phyloP scores from a whole-genome alignment of 345 rosid genomes.

The Acer saccharum region DNA sequence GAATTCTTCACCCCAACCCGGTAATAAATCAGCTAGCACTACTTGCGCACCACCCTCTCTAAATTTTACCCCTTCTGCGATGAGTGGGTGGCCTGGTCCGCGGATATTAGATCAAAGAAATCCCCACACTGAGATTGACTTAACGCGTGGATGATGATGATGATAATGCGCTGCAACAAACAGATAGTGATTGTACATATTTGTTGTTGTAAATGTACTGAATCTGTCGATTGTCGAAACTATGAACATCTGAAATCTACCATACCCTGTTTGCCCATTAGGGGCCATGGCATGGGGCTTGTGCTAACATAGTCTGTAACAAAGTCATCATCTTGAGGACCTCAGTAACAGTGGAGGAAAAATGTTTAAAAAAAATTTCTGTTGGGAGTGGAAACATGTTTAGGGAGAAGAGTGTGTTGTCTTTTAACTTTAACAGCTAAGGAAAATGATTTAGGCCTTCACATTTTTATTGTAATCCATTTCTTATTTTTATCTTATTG shows the following conservation, averaged over 20 bases:
- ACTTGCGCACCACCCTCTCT: conserved; percentile 45
- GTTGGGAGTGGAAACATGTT: conserved; percentile 18
- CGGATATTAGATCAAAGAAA: conserved; percentile 69
- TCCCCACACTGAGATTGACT: conserved; percentile 83
- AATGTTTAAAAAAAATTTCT: conserved; percentile 5
- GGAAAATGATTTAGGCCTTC: not conserved
- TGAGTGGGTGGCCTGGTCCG: conserved; percentile 64
- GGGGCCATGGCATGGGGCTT: conserved; percentile 23
- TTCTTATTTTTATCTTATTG: not conserved
- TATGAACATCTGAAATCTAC: conserved; percentile 22
- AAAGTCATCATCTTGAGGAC: conserved; percentile 16
- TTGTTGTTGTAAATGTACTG: conserved; percentile 60
- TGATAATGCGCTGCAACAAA: conserved; percentile 61
- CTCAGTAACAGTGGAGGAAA: conserved; percentile 15
- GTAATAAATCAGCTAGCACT: conserved; percentile 36
- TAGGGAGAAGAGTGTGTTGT: conserved; percentile 15
- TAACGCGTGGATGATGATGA: conserved; percentile 87
- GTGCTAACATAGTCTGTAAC: conserved; percentile 48
- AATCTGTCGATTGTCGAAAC: conserved; percentile 15
- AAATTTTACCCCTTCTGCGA: conserved; percentile 46
- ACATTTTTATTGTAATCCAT: conserved; percentile 5
- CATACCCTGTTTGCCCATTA: conserved; percentile 14
- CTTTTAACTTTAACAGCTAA: not conserved
- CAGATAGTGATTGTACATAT: conserved; percentile 67
- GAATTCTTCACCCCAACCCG: conserved; percentile 36